Evolutionary conservation across 192 early-diverging fungal genomes (phyloP), one percentile per base, ranked within the genome.

Genomic region (Mortierella hygrophila): DNA sequence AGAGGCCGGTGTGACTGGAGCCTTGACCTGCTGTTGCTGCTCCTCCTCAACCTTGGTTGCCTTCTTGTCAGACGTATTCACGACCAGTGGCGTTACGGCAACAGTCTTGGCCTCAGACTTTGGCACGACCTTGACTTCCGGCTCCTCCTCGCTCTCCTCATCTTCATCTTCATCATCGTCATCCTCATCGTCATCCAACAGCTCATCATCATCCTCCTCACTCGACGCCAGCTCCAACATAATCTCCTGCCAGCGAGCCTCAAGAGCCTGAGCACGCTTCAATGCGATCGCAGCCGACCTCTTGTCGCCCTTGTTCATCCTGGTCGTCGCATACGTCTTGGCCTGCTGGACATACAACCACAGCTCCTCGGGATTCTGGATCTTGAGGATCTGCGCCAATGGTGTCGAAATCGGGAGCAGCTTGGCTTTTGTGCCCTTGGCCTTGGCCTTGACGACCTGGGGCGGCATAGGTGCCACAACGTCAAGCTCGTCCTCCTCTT

Each of bases 271-370:
- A 2, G 84, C 78, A 40, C 84, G 74, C 79, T 86, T 86, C 18
- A 86, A 68, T 3, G 84, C 79, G 37, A 81, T 86, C 10, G 84
- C 69, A 16, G 84, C 84, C 0, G 84, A 86, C 16, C 79, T 70
- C 57, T 86, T 86, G 41, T 86, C 84, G 2, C 84, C 79, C 63
- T 86, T 86, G 79, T 81, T 86, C 84, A 86, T 86, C 38, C 74
- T 63, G 3, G 84, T 76, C 9, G 84, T 78, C 11, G 84, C 84
- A 78, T 81, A 86, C 13, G 74, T 78, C 79, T 86, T 86, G 20
- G 84, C 84, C 38, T 86, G 84, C 38, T 86, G 84, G 29, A 81
- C 84, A 75, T 86, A 86, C 21, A 72, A 71, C 84, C 84, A 86
- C 21, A 86, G 49, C 52, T 86, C 84, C 0, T 86, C 84, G 11